These are phyloP conservation scores for Plasmodium billcollinsi DNA, from an alignment of 169 alveolate species.

Conservation along the genomic window DNA sequence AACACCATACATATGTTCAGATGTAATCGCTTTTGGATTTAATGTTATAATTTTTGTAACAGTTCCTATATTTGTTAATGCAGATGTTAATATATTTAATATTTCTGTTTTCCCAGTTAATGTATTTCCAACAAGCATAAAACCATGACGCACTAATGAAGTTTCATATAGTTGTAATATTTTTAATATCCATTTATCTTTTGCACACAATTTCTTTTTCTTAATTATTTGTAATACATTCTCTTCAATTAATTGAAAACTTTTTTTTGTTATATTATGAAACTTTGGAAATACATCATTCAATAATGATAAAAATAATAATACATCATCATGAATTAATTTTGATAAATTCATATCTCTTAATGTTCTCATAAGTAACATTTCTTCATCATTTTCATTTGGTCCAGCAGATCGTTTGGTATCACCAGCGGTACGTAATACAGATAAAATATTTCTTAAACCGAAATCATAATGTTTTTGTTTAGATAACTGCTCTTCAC, in stretches of 20 bases:
- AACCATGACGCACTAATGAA: slow-evolving; percentile 97
- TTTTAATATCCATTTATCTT: slow-evolving; percentile 64
- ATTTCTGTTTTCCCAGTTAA: slow-evolving; percentile 97
- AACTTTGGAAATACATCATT: slow-evolving; percentile 97
- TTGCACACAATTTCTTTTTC: slow-evolving; percentile 81
- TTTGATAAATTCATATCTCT: slow-evolving; percentile 96
- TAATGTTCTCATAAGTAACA: slow-evolving; percentile 91
- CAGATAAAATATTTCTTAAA: slow-evolving; percentile 96
- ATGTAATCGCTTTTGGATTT: slow-evolving; percentile 97
- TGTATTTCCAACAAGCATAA: slow-evolving; percentile 97
- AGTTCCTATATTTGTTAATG: slow-evolving; percentile 88
- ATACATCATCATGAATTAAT: slow-evolving; percentile 96
- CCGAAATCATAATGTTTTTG: slow-evolving; percentile 99
- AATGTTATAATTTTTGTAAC: slow-evolving; percentile 91
- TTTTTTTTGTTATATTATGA: slow-evolving; percentile 94
- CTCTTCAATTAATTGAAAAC: slow-evolving; percentile 92
- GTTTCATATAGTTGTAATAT: slow-evolving; percentile 88
- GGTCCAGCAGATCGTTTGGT: slow-evolving; percentile 93
- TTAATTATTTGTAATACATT: slow-evolving; percentile 88
- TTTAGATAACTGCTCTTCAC: slow-evolving; percentile 94
- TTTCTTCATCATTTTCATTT: slow-evolving; percentile 89
- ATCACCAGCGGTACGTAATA: slow-evolving; percentile 95
- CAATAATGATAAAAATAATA: slow-evolving; percentile 94
- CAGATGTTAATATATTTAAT: slow-evolving; percentile 92
- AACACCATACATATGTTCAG: slow-evolving; percentile 93